Conservation (phyloP, 768 basidiomycete genomes). For the Lyophyllum atratum region DNA sequence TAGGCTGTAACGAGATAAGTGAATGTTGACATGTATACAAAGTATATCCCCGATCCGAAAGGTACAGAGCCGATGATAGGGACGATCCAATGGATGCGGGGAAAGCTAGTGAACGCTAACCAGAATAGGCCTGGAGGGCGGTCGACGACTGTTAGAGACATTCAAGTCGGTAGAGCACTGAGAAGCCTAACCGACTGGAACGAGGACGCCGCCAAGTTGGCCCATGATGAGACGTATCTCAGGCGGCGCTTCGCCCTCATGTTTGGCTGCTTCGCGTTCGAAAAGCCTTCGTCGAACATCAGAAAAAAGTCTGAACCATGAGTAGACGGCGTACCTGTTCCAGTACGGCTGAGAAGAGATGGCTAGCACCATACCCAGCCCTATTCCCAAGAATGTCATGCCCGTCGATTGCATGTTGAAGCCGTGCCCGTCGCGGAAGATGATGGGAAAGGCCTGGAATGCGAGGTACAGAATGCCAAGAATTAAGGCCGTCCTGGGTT, state of each 20-base stretch:
- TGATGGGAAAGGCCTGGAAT: slow-evolving; percentile 63
- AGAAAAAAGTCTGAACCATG: background rate
- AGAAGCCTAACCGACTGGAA: slow-evolving; percentile 51
- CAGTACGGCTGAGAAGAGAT: slow-evolving; percentile 53
- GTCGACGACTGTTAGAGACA: slow-evolving; percentile 32
- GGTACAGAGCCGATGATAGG: slow-evolving; percentile 66
- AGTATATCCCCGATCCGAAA: slow-evolving; percentile 66
- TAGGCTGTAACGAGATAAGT: slow-evolving; percentile 74
- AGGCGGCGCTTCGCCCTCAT: slow-evolving; percentile 56
- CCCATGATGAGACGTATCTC: slow-evolving; percentile 70
- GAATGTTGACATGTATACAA: slow-evolving; percentile 70
- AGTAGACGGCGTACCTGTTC: slow-evolving; percentile 49
- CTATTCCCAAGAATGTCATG: slow-evolving; percentile 62
- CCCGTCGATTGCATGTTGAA: slow-evolving; percentile 56
- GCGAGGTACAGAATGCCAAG: slow-evolving; percentile 65
- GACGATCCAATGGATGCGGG: slow-evolving; percentile 60
- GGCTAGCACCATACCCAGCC: slow-evolving; percentile 54
- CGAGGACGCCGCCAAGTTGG: slow-evolving; percentile 65
- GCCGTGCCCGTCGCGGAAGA: slow-evolving; percentile 46
- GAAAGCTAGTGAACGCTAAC: slow-evolving; percentile 58
- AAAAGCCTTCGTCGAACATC: slow-evolving; percentile 33
- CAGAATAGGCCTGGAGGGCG: slow-evolving; percentile 49
- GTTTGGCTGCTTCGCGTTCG: slow-evolving; percentile 33
- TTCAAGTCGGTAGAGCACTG: slow-evolving; percentile 29
- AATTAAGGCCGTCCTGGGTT: slow-evolving; percentile 55